Evolutionary conservation across 2,329 filamentous ascomycete genomes (phyloP), one percentile per base, ranked within the genome.

Genomic region (Lasiodiplodia gonubiensis): DNA sequence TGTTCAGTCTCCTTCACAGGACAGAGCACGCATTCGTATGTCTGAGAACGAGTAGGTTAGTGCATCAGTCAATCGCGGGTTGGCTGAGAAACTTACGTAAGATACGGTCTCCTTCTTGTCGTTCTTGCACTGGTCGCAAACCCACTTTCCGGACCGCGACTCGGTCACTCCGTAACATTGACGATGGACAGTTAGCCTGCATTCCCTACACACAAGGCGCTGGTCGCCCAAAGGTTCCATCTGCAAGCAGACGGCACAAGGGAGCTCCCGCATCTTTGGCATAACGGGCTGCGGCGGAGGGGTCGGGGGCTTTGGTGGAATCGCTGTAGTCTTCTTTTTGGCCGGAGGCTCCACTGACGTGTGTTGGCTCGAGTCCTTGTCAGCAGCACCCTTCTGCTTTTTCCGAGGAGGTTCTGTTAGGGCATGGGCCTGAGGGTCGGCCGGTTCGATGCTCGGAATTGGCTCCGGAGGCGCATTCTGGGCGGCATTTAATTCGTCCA

Each of bases 81-180:
- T 25, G 11, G 39, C 27, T 23, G 46, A 23, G 21, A 33, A 68
- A 84, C 89, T 77, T 84, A 92, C 90, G 68, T 96, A 94, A n/a
- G 95, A 97, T 53, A 97, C 90, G 71, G 92, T 89, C 5, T 94
- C 93, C 74, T 90, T 94, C 77, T 93, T 93, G 76, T 99, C 95
- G 75, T 99, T 99, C 46, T 89, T 85, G 79, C 95, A 99, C 87
- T 94, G 97, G 79, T 98, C 95, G 78, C 95, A 99, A 49, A 90
- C 88, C 95, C 95, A 99, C 79, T 97, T 97, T 53, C 85, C 86
- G 37, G 88, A 86, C 51, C 92, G 88, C 67, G 80, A 80, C 60
- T 90, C 88, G 54, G 90, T 88, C 37, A 98, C 85, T n/a, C 95
- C 95, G 76, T 98, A 99, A 80, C 95, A 99, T 69, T 89, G 88